Conservation (phyloP, 495 filamentous ascomycete genomes). For the Aspergillus leporis region DNA sequence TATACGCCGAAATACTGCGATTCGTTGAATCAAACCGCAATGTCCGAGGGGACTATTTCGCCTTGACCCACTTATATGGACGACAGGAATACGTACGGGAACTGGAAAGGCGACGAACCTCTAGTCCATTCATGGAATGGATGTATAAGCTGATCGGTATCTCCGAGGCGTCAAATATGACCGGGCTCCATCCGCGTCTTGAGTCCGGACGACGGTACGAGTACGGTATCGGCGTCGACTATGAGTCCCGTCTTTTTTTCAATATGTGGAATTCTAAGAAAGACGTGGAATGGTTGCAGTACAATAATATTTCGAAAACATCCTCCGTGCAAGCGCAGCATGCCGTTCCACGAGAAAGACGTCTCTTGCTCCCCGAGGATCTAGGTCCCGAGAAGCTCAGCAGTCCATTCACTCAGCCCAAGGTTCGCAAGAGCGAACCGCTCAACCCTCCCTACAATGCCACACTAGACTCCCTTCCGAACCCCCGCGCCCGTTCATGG, state of each 20-base stretch:
- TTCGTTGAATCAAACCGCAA: constrained; percentile 41
- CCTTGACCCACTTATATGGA: constrained; percentile 58
- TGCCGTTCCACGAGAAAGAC: constrained; percentile 42
- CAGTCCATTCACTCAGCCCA: constrained; percentile 43
- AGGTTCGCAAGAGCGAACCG: constrained; percentile 32
- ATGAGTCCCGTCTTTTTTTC: constrained; percentile 55
- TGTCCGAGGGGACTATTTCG: constrained; percentile 45
- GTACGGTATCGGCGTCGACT: constrained; percentile 60
- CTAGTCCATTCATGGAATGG: constrained; percentile 45
- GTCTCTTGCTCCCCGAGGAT: constrained; percentile 45
- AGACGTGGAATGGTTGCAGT: constrained; percentile 52
- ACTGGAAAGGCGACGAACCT: constrained; percentile 43
- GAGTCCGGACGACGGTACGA: constrained; percentile 51
- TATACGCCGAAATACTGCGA: constrained; percentile 48
- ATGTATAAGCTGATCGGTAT: constrained; percentile 44
- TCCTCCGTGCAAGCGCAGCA: constrained; percentile 42
- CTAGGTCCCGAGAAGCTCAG: constrained; percentile 33
- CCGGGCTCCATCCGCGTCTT: constrained; percentile 36
- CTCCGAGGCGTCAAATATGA: constrained; percentile 49
- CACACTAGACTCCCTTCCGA: constrained; percentile 45
- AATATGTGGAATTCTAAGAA: constrained; percentile 43
- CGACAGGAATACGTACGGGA: constrained; percentile 59
- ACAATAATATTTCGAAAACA: constrained; percentile 44
- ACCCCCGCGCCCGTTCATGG: constrained; percentile 44
- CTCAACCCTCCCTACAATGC: constrained; percentile 40